phyloP scores from a whole-genome alignment of 1,284 basidiomycete species.

The Golubevia sp. region DNA sequence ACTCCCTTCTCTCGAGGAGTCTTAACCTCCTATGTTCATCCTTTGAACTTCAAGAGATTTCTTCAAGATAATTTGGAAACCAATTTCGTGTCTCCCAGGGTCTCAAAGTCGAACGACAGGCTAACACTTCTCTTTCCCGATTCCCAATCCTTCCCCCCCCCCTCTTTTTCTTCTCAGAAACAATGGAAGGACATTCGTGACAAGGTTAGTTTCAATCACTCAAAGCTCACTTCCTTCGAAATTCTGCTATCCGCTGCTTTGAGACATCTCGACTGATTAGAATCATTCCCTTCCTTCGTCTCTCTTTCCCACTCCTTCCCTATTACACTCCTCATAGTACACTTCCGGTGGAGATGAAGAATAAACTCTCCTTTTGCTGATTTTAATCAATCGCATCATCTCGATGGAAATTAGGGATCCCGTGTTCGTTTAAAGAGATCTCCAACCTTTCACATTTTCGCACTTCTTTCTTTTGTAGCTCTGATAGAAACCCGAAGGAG shows the following conservation, averaged over 20 bases:
- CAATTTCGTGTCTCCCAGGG: not conserved
- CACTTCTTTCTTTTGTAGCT: no score
- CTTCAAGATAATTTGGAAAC: not conserved
- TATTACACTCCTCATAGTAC: not conserved
- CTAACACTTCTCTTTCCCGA: not conserved
- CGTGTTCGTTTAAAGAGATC: no score
- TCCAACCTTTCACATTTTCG: no score
- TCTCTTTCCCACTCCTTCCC: not conserved
- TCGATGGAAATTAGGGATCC: no score
- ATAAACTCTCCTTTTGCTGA: no score
- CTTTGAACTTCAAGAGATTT: not conserved
- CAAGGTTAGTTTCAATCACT: conserved; percentile 18
- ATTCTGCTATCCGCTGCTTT: conserved; percentile 18
- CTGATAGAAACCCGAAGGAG: no score
- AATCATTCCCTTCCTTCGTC: conserved; percentile 2
- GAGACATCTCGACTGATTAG: no score
- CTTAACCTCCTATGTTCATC: not conserved
- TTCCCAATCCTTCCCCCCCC: not conserved
- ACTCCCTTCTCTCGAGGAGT: no score
- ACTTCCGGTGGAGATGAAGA: no score
- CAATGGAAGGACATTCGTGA: conserved; percentile 50
- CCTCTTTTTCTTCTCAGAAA: conserved; percentile 23
- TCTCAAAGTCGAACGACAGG: not conserved
- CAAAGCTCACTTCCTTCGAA: not conserved
- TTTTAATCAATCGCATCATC: no score